Base-by-base conservation (phyloP, 306 rosid genomes). In the Cucurbita maxima region DNA sequence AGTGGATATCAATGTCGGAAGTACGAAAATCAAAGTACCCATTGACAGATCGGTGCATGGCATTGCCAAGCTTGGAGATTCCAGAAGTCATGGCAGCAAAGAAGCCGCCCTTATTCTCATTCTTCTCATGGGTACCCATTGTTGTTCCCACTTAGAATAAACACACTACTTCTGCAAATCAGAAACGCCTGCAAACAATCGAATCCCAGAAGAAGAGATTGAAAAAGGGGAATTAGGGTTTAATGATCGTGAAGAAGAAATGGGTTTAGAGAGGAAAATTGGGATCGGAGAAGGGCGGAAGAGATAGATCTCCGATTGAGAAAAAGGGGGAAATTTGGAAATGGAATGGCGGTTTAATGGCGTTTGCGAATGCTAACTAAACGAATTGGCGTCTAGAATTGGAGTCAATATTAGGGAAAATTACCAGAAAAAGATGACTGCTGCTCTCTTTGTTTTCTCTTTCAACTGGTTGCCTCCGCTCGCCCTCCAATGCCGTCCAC, bases 11-110 rank as follows among this genome's bases (percentile, higher is more conserved):
- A 72, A 72, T 8, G 19, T 40, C 13, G 8, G 20, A 68, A 68
- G 55, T 67, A 67, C 8, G n/a, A 64, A 10, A 76, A 62, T 58
- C 20, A 74, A 64, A 37, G 78, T 81, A 92, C 98, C 98, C 96
- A 79, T 85, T 85, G 38, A 92, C 96, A 72, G 98, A 92, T 88
- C 96, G 91, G 81, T 87, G 90, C 96, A 92, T 84, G 77, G 90
- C 97, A 83, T 58, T 89, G 84, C 89, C 61, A 80, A 92, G 81
- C 72, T 75, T 67, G 79, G 97, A 86, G 40, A 91, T 54, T 58
- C 96, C 85, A 7, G 96, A 92, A 74, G 80, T 82, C 89, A 92
- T 77, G 79, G 96, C 75, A 50, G 96, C 81, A 14, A 92, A 88
- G 74, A 92, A 78, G 54, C 98, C 96, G 64, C 96, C 96, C 72